Evolutionary conservation across 495 filamentous ascomycete genomes (phyloP).

Genomic region (Parathielavia hyrcaniae): DNA sequence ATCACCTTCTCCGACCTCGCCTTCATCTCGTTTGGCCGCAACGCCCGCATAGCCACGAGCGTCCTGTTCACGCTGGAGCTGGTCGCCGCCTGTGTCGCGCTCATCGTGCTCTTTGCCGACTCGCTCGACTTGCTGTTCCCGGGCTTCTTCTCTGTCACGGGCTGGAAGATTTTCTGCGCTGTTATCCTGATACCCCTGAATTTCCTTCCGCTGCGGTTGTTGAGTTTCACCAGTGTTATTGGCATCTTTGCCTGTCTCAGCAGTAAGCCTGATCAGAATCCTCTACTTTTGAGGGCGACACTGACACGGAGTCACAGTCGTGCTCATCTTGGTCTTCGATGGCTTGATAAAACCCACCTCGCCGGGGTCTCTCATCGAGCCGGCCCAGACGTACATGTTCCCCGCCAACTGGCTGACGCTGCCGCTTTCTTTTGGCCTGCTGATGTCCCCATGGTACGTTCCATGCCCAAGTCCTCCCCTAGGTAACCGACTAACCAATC

Average conservation of each 20-base stretch:
- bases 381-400: conserved; percentile 72
- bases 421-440: conserved; percentile 86
- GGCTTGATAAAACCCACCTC: conserved; percentile 72
- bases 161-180: conserved; percentile 86
- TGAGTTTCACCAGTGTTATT: conserved; percentile 86
- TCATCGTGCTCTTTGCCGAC: conserved; percentile 91
- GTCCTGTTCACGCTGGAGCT: conserved; percentile 86
- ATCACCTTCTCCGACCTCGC: conserved; percentile 93
- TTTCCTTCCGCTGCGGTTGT: conserved; percentile 74
- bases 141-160: conserved; percentile 53
- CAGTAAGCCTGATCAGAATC: conserved; percentile 51
- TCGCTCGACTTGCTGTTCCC: conserved; percentile 76
- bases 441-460: conserved; percentile 82
- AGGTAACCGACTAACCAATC: neutral
- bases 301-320: conserved; percentile 50
- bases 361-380: conserved; percentile 79
- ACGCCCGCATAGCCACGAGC: conserved; percentile 71
- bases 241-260: conserved; percentile 82
- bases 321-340: conserved; percentile 72
- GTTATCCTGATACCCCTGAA: conserved; percentile 74
- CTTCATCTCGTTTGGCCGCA: conserved; percentile 82
- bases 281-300: too few relatives aligned
- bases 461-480: too few relatives aligned
- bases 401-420: conserved; percentile 82
- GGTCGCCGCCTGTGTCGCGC: conserved; percentile 79